Conservation (phyloP, 1,139 yeast genomes). For the Diutina pseudorugosa region DNA sequence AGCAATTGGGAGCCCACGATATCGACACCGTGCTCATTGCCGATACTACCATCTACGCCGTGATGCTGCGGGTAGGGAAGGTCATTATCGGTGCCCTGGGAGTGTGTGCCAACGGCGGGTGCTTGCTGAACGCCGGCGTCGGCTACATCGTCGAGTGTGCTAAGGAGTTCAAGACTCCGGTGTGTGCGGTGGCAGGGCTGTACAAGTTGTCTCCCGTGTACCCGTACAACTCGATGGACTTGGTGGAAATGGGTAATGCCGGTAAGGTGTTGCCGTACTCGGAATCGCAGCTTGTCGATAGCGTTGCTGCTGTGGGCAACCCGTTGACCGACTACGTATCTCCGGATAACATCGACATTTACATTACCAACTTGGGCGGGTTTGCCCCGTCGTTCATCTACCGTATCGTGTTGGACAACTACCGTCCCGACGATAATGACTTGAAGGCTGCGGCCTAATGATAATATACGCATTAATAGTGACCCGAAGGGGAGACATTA, state of each 20-base stretch:
- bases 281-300: slow-evolving; percentile 51
- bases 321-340: slow-evolving; percentile 89
- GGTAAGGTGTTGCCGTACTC: slow-evolving; percentile 69
- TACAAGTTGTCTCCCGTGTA: slow-evolving; percentile 88
- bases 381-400: slow-evolving; percentile 94
- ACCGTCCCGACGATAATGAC: slow-evolving; percentile 62
- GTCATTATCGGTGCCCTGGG: slow-evolving; percentile 87
- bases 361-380: slow-evolving; percentile 72
- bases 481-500: too few relatives aligned
- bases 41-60: slow-evolving; percentile 85
- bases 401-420: slow-evolving; percentile 89
- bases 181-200: slow-evolving; percentile 87
- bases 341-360: slow-evolving; percentile 90
- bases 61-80: slow-evolving; percentile 95
- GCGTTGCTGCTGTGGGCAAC: slow-evolving; percentile 70
- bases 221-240: slow-evolving; percentile 81
- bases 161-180: slow-evolving; percentile 88
- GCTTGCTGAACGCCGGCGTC: slow-evolving; percentile 82
- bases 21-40: slow-evolving; percentile 89
- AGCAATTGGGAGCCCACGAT: slow-evolving; percentile 68
- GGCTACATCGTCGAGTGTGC: slow-evolving; percentile 95
- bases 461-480: not conserved
- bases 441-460: not conserved
- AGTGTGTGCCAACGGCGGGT: slow-evolving; percentile 94
- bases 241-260: slow-evolving; percentile 90